Conservation (phyloP, 2,329 filamentous ascomycete species). For the Podosphaera aphanis region DNA sequence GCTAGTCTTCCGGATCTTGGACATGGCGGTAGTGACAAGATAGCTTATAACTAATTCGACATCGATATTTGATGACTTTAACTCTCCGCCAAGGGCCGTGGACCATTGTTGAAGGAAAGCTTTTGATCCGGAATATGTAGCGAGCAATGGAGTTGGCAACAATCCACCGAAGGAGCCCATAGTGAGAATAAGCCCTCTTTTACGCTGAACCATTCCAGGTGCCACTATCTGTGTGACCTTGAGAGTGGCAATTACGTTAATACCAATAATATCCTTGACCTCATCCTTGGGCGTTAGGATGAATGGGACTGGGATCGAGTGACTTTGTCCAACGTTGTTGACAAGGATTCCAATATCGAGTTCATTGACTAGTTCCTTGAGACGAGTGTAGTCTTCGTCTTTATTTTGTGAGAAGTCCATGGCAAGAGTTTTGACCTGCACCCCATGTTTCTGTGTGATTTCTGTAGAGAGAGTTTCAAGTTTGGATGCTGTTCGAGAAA, state of each 20-base stretch:
- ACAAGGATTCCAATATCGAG: conserved; percentile 71
- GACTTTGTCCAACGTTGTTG: conserved; percentile 93
- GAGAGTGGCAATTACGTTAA: conserved; percentile 84
- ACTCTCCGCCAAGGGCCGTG: conserved; percentile 59
- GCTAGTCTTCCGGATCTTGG: conserved; percentile 67
- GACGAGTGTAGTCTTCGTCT: conserved; percentile 53
- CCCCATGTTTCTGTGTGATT: conserved; percentile 44
- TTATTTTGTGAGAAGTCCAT: conserved; percentile 80
- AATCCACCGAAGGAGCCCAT: conserved; percentile 95
- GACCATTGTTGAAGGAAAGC: conserved; percentile 97
- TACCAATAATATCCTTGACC: conserved; percentile 71
- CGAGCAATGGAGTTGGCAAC: conserved; percentile 73
- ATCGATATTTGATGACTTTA: conserved; percentile 57
- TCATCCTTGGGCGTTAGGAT: conserved; percentile 55
- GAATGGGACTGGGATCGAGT: conserved; percentile 81
- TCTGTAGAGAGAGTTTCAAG: conserved; percentile 55
- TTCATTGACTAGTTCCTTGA: conserved; percentile 43
- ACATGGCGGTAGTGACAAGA: conserved; percentile 89
- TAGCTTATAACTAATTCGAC: conserved; percentile 87
- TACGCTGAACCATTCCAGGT: conserved; percentile 63
- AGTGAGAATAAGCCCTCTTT: conserved; percentile 72
- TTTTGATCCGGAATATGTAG: conserved; percentile 94
- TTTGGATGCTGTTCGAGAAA: conserved; percentile 89
- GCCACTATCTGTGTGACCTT: conserved; percentile 68
- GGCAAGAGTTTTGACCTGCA: conserved; percentile 55